Evolutionary conservation across 2,329 filamentous ascomycete species (phyloP).

Genomic region (Parastagonospora avenae): DNA sequence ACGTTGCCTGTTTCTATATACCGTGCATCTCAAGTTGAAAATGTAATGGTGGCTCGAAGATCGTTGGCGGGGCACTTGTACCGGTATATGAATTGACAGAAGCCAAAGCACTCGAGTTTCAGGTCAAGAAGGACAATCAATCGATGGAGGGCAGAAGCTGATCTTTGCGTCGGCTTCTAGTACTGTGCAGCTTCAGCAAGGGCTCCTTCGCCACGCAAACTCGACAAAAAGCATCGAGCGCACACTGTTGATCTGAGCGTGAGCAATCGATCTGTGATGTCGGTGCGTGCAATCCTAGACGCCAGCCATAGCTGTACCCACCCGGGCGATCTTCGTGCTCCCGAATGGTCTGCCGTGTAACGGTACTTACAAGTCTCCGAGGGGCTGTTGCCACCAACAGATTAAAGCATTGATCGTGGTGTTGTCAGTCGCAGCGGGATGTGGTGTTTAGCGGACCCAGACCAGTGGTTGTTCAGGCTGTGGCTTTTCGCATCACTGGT

Average conservation of each 20-base stretch:
- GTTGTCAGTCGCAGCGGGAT: conserved; percentile 11
- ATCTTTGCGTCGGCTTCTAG: too few species aligned
- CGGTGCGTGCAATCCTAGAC: not conserved
- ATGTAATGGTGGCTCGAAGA: too few species aligned
- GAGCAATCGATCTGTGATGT: not conserved
- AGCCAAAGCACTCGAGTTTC: too few species aligned
- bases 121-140: too few species aligned
- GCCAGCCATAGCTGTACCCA: not conserved
- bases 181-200: too few species aligned
- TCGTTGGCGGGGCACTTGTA: too few species aligned
- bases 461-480: not conserved
- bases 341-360: conserved; percentile 9
- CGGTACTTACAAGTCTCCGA: conserved; percentile 15
- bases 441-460: conserved; percentile 1
- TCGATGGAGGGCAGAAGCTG: too few species aligned
- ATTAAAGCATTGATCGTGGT: conserved; percentile 24
- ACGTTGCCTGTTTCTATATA: too few species aligned
- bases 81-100: too few species aligned
- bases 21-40: too few species aligned
- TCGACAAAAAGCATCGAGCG: not conserved
- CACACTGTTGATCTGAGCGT: not conserved
- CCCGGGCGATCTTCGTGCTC: conserved; percentile 1
- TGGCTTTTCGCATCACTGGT: not conserved
- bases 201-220: too few species aligned
- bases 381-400: not conserved